Percentiles rank a stretch among this genome's conserved stretches.
Conservation (phyloP, 2,329 filamentous ascomycete species). For the Zymoseptoria tritici region DNA sequence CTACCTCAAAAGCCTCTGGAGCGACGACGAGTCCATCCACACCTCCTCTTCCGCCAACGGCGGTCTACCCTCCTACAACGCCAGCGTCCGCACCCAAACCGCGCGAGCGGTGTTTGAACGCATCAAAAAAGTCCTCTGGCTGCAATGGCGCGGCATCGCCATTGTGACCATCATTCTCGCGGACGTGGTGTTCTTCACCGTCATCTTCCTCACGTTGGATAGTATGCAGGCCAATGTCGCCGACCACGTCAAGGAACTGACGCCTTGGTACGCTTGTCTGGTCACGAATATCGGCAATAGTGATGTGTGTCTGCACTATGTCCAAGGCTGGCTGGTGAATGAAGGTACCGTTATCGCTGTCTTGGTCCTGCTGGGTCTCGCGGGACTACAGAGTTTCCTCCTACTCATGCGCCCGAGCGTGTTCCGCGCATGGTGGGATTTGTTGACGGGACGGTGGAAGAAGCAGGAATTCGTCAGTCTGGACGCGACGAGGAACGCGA, state of each 20-base stretch:
- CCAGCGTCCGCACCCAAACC: constrained; percentile 70
- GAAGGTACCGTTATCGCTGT: constrained; percentile 74
- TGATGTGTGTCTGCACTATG: constrained; percentile 55
- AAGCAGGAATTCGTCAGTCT: constrained; percentile 82
- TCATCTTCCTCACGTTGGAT: constrained; percentile 85
- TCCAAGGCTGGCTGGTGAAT: constrained; percentile 58
- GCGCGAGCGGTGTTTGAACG: constrained; percentile 83
- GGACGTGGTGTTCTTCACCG: constrained; percentile 88
- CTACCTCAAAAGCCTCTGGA: constrained; percentile 71
- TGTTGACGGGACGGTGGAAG: constrained; percentile 38
- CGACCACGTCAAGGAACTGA: constrained; percentile 49
- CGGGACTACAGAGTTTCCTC: constrained; percentile 75
- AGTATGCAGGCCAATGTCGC: constrained; percentile 55
- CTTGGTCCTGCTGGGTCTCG: constrained; percentile 70
- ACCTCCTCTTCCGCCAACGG: constrained; percentile 41
- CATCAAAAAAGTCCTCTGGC: constrained; percentile 73
- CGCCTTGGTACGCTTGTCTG: constrained; percentile 69
- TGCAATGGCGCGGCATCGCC: constrained; percentile 90
- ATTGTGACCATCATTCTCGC: constrained; percentile 84
- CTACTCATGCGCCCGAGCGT: constrained; percentile 80
- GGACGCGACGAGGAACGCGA: constrained; percentile 50
- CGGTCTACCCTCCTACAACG: constrained; percentile 65
- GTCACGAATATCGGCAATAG: constrained; percentile 51
- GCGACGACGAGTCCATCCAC: constrained; percentile 36
- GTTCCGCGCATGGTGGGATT: constrained; percentile 71